Percentiles rank a stretch among this genome's conserved stretches.
Evolutionary conservation across 192 early-diverging fungal species (phyloP).

Genomic region (Oehlia diaphana): DNA sequence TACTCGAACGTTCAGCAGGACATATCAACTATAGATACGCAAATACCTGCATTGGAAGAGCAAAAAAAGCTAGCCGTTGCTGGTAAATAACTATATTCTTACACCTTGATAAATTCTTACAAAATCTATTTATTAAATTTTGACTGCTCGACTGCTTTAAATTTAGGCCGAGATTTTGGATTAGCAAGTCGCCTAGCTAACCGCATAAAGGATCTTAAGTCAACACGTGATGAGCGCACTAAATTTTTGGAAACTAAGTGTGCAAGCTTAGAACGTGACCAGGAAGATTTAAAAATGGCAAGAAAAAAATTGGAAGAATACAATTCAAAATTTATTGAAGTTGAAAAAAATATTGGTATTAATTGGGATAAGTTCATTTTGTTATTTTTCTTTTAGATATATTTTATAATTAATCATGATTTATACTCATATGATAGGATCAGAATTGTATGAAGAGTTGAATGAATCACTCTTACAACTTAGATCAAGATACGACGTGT

Average conservation of each 20-base stretch:
- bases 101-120: neutral
- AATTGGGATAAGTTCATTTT: neutral
- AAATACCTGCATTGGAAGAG: constrained; percentile 26
- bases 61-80: constrained; percentile 19
- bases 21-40: constrained; percentile 20
- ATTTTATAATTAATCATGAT: neutral
- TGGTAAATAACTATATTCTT: neutral
- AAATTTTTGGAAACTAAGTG: constrained; percentile 17
- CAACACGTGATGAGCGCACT: constrained; percentile 13
- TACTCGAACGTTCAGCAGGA: constrained; percentile 22
- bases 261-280: constrained; percentile 12
- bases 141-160: too few relatives aligned
- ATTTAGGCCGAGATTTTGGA: constrained; percentile 14
- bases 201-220: constrained; percentile 23
- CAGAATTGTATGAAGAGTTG: constrained; percentile 18
- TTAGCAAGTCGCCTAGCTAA: constrained; percentile 7
- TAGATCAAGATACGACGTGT: constrained; percentile 25
- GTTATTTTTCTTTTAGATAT: neutral
- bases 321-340: neutral
- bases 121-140: too few relatives aligned
- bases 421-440: constrained; percentile 1
- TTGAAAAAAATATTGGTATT: constrained; percentile 17
- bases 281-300: constrained; percentile 8
- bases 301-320: constrained; percentile 17
- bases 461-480: constrained; percentile 14